Base-by-base conservation (phyloP, 2,329 filamentous ascomycete genomes). In the Fulvia fulva region DNA sequence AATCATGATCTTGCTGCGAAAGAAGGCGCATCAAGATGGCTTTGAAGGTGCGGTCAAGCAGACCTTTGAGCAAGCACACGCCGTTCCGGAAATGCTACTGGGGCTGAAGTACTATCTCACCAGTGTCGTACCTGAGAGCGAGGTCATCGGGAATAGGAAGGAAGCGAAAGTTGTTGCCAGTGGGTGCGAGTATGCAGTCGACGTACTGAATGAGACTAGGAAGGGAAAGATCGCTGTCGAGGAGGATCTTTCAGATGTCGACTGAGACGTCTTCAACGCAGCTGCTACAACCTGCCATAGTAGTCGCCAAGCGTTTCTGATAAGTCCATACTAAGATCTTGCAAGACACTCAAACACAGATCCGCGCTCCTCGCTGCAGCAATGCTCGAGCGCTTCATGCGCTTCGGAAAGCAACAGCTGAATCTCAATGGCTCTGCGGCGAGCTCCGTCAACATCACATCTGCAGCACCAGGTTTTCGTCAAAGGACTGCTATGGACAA, bases 31-130 rank as follows among this genome's bases (percentile, higher is more conserved):
- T 14, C 61, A 63, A 23, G 63, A 56, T 11, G 56, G 51, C 1
- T 80, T 86, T 61, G 82, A 86, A 57, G 78, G 79, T 55, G 77
- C 78, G 1, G 75, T 96, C 26, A 77, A 83, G 62, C 85, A 85
- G 51, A 76, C 91, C 1, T 90, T 96, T 70, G 76, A 81, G 19
- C 82, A 83, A 11, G 82, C 84, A 0, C 82, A 83, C 58, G 83
- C 85, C 32, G 80, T 84, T 2, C 84, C 86, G 0, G 83, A 87
- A 57, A 81, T 97, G 61, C 84, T 87, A 5, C 84, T 84, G 56
- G 89, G 90, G 0, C 69, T 97, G 63, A 86, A 89, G 61, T 95
- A 87, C 73, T 94, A 96, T 70, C 69, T 97, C 53, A 84, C 85
- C 68, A 91, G 88, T 71, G 83, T 88, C 46, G 81, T 97, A 16